These are phyloP conservation scores for Aspergillus amoenus DNA, from an alignment of 2,329 filamentous ascomycete genomes.

Conservation along the genomic window DNA sequence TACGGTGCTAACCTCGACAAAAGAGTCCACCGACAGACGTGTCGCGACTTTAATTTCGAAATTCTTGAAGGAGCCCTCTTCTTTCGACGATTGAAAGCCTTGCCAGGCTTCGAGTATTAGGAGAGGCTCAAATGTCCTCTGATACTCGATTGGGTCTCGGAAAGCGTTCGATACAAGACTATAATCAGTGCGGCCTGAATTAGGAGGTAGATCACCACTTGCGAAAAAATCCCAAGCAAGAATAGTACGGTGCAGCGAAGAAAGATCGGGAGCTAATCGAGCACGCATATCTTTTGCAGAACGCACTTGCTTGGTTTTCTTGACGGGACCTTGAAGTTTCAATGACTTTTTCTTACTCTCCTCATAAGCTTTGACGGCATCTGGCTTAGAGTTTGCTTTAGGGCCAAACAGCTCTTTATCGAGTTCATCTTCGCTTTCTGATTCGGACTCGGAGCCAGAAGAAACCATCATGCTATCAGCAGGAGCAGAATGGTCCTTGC, in stretches of 20 bases:
- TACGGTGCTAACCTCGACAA: slow-evolving; percentile 84
- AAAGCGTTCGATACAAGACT: slow-evolving; percentile 77
- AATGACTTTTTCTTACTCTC: slow-evolving; percentile 49
- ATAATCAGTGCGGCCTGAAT: slow-evolving; percentile 67
- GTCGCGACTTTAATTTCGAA: slow-evolving; percentile 88
- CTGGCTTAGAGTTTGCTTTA: slow-evolving; percentile 38
- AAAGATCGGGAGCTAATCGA: slow-evolving; percentile 84
- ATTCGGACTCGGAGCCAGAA: slow-evolving; percentile 61
- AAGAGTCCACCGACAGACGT: slow-evolving; percentile 86
- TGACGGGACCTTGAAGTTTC: slow-evolving; percentile 70
- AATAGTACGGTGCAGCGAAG: slow-evolving; percentile 78
- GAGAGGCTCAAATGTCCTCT: slow-evolving; percentile 85
- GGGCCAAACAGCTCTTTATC: slow-evolving; percentile 66
- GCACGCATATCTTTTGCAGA: slow-evolving; percentile 93
- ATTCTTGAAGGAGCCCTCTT: slow-evolving; percentile 75
- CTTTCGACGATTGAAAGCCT: slow-evolving; percentile 83
- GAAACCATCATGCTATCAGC: slow-evolving; percentile 87
- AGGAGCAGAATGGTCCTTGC: slow-evolving; percentile 72
- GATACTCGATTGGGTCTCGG: slow-evolving; percentile 73
- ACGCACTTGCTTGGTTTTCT: slow-evolving; percentile 76
- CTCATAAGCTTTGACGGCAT: slow-evolving; percentile 47
- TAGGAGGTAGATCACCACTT: slow-evolving; percentile 78
- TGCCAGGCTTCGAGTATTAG: slow-evolving; percentile 95
- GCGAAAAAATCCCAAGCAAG: slow-evolving; percentile 96
- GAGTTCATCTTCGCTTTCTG: slow-evolving; percentile 75